Evolutionary conservation across 169 alveolate species (phyloP).

Genomic region (Eimeria necatrix): DNA sequence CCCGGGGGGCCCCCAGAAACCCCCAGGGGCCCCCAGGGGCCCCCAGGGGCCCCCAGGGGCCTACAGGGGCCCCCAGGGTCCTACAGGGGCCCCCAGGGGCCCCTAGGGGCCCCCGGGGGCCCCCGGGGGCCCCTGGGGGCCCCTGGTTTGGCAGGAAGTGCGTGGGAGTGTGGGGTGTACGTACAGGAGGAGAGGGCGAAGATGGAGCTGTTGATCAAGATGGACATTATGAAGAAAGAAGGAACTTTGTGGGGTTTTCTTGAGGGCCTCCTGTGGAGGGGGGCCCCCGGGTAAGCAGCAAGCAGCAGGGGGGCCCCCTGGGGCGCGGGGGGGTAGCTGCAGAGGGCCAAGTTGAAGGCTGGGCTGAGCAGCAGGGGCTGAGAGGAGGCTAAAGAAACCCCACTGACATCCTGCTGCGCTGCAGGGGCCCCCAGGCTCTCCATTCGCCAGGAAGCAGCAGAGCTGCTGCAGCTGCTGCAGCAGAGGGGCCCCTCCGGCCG

Average conservation of each 20-base stretch:
- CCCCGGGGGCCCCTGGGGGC: neutral
- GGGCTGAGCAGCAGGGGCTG: neutral
- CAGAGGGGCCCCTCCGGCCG: neutral
- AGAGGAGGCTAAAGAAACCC: neutral
- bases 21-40: too few relatives aligned
- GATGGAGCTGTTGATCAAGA: neutral
- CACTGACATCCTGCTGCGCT: conserved; percentile 35
- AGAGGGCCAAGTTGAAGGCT: neutral
- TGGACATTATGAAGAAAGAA: neutral
- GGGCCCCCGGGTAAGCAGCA: neutral
- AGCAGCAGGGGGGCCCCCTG: neutral
- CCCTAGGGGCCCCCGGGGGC: too few relatives aligned
- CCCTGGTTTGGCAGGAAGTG: neutral
- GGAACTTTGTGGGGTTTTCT: neutral
- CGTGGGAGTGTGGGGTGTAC: conserved; percentile 12
- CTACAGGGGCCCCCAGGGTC: too few relatives aligned
- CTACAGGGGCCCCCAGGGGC: too few relatives aligned
- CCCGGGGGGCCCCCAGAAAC: too few relatives aligned
- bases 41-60: too few relatives aligned
- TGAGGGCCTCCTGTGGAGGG: neutral
- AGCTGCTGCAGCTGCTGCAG: neutral
- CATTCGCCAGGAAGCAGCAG: neutral
- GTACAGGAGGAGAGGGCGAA: conserved; percentile 17
- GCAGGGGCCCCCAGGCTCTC: conserved; percentile 1
- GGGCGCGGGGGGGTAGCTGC: neutral